Percentiles rank a stretch among this genome's conserved stretches.
Conservation (phyloP, 805 yeast species). For the Candida silvicultrix region DNA sequence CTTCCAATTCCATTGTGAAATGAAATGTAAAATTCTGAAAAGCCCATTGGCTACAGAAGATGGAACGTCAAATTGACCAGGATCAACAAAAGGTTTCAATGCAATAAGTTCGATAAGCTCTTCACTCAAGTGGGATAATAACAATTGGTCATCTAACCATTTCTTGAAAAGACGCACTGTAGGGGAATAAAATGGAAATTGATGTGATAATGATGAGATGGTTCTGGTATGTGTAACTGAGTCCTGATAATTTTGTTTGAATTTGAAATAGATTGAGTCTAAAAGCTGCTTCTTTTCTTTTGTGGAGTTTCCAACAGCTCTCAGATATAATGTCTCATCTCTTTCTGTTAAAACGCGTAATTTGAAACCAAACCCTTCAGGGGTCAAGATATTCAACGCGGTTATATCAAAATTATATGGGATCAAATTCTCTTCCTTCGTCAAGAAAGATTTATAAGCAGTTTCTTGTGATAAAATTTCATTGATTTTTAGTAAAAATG, state of each 20-base stretch:
- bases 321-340: constrained; percentile 67
- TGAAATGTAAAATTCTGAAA: constrained; percentile 59
- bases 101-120: constrained; percentile 81
- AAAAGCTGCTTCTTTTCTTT: constrained; percentile 52
- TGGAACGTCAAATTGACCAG: constrained; percentile 80
- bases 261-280: constrained; percentile 57
- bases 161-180: constrained; percentile 79
- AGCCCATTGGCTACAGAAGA: constrained; percentile 78
- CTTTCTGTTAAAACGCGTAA: constrained; percentile 75
- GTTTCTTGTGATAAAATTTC: constrained; percentile 40
- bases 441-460: constrained; percentile 50
- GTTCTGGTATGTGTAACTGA: constrained; percentile 78
- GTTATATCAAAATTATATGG: constrained; percentile 60
- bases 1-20: constrained; percentile 92
- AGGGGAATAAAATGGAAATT: constrained; percentile 69
- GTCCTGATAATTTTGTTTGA: constrained; percentile 57
- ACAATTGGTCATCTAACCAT: constrained; percentile 83
- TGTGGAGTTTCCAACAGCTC: constrained; percentile 63
- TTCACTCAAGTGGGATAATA: constrained; percentile 66
- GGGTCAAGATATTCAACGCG: constrained; percentile 62
- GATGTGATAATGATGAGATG: constrained; percentile 60
- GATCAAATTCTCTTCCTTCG: constrained; percentile 55
- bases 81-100: constrained; percentile 77
- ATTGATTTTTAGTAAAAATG: constrained; percentile 71
- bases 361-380: constrained; percentile 86